Base-by-base conservation (phyloP, 2,329 filamentous ascomycete genomes). In the Arachnopeziza araneosa region DNA sequence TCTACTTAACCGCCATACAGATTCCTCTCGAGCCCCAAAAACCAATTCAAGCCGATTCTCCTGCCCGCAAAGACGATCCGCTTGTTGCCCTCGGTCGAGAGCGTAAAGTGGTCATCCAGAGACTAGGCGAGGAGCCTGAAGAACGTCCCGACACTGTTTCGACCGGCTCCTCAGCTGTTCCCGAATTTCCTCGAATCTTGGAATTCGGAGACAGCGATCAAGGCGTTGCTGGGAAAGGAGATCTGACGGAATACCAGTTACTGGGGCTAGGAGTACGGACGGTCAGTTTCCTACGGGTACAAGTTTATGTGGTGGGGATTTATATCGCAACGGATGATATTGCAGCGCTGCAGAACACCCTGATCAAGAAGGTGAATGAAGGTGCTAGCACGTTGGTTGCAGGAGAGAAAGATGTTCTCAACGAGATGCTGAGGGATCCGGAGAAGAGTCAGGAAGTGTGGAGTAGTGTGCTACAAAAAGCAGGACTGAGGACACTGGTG, bases 271-370 rank as follows among this genome's bases (percentile, higher is more conserved):
- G 95, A 21, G 87, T 96, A 64, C 85, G 95, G 58, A 92, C 89
- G 0, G 95, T 99, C 32, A 96, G 90, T 24, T 96, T 98, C 74
- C 77, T 98, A 52, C 79, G 84, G 54, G 91, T 99, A 52, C 88
- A 96, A 73, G 95, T 99, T 57, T 99, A 99, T 76, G 89, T 98
- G 21, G 89, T 96, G 0, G 95, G 93, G 19, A 85, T 96, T 68
- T 99, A 99, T 77, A 82, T 98, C 24, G 90, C 92, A 24, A 93
- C 88, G 0, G 79, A 87, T 48, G 92, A 96, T 70, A 86, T 99
- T 61, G 85, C 87, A 3, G 80, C 82, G n/a, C 80, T 99, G 50
- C 93, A 98, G 75, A 80, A 83, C 66, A 83, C 85, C 52, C 81
- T 98, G 30, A 83, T 96, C 62, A 86, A 87, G 71, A 85, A 85